These are phyloP conservation scores for Psophocarpus tetragonolobus DNA, from an alignment of 306 rosid genomes.

Conservation along the genomic window DNA sequence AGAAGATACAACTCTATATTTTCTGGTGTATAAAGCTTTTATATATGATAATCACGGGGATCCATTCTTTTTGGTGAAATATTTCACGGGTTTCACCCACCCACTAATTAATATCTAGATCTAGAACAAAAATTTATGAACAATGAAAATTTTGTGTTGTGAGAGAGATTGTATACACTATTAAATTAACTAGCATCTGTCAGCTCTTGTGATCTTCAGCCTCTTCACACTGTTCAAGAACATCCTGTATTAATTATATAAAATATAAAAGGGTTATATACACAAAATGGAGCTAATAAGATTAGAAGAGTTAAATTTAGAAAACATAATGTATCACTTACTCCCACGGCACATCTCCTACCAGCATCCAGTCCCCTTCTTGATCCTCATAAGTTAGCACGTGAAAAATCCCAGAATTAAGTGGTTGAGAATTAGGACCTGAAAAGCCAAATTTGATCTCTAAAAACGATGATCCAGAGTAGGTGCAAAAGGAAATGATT, in stretches of 20 bases:
- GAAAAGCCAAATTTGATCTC: background rate
- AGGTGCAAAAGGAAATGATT: background rate
- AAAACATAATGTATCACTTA: slow-evolving; percentile 31
- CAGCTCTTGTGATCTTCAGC: slow-evolving; percentile 60
- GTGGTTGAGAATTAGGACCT: slow-evolving; percentile 47
- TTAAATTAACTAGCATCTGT: slow-evolving; percentile 50
- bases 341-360: slow-evolving; percentile 71
- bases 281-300: background rate
- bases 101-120: slow-evolving; percentile 20
- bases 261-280: background rate
- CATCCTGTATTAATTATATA: slow-evolving; percentile 42
- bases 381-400: slow-evolving; percentile 54
- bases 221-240: slow-evolving; percentile 57
- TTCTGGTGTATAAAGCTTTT: slow-evolving; percentile 32
- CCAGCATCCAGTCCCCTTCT: slow-evolving; percentile 70
- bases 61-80: slow-evolving; percentile 17
- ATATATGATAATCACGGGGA: slow-evolving; percentile 27
- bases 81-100: slow-evolving; percentile 32
- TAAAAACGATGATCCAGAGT: background rate
- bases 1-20: slow-evolving; percentile 41
- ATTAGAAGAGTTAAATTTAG: background rate
- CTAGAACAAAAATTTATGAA: slow-evolving; percentile 36
- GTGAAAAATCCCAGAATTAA: slow-evolving; percentile 39
- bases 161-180: slow-evolving; percentile 6
- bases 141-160: slow-evolving; percentile 37